phyloP scores from a whole-genome alignment of 768 basidiomycete species.

The Tricholoma saponaceum region DNA sequence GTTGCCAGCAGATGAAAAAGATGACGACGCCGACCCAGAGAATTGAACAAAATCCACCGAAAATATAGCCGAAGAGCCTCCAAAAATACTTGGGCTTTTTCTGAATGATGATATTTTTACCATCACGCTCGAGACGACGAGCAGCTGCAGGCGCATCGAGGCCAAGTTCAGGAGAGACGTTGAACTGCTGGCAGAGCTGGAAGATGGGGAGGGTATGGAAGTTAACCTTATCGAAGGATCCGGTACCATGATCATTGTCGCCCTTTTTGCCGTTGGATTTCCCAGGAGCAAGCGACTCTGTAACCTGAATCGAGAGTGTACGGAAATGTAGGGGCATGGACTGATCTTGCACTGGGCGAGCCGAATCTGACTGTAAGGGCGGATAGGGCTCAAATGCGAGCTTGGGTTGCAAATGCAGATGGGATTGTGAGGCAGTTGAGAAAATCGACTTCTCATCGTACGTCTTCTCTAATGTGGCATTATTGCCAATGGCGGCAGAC shows the following conservation, averaged over 20 bases:
- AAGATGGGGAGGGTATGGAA: constrained; percentile 9
- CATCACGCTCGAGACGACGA: constrained; percentile 14
- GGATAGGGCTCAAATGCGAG: background rate
- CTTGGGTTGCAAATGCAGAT: background rate
- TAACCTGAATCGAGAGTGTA: constrained; percentile 19
- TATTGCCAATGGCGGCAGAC: background rate
- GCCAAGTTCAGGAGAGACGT: constrained; percentile 7
- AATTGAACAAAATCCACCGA: constrained; percentile 18
- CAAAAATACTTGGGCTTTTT: constrained; percentile 13
- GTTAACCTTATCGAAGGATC: constrained; percentile 11
- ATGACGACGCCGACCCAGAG: constrained; percentile 16
- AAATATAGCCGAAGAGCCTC: constrained; percentile 12
- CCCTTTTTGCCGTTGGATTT: constrained; percentile 8
- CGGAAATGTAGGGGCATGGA: constrained; percentile 17
- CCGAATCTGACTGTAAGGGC: background rate
- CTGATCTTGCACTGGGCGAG: background rate
- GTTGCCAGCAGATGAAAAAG: constrained; percentile 15
- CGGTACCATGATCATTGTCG: background rate
- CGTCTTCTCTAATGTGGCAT: background rate
- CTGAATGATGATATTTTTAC: constrained; percentile 14
- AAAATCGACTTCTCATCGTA: background rate
- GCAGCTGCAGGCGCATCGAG: constrained; percentile 10
- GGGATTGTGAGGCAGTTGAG: background rate
- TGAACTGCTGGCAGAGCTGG: constrained; percentile 13
- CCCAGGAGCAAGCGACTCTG: constrained; percentile 9